Conservation (phyloP, 345 rosid species). For the Syzygium jambos region DNA sequence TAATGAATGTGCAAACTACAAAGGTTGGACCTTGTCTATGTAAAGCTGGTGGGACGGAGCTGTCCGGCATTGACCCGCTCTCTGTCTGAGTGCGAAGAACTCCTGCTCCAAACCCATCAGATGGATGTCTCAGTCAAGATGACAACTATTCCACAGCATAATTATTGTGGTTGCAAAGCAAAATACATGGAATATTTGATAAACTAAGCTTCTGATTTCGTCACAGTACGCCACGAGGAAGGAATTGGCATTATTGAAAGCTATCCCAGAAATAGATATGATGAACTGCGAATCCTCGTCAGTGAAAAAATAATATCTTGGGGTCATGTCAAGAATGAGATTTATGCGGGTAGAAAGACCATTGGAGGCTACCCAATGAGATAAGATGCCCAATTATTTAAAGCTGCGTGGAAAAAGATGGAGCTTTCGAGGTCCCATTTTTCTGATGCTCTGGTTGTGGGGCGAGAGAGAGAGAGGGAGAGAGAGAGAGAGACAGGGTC, state of each 20-base stretch:
- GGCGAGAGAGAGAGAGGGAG: background rate
- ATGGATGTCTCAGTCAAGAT: background rate
- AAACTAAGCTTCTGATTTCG: background rate
- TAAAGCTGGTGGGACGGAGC: background rate
- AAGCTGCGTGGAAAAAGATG: background rate
- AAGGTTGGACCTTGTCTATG: background rate
- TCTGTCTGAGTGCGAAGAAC: background rate
- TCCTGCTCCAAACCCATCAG: background rate
- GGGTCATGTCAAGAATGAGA: background rate
- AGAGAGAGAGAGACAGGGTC: background rate
- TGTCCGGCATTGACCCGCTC: background rate
- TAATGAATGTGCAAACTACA: background rate
- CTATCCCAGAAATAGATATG: background rate
- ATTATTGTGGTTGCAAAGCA: background rate
- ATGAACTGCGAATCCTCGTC: background rate
- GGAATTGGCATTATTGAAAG: background rate
- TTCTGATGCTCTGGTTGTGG: background rate
- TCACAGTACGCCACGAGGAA: background rate
- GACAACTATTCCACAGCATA: background rate
- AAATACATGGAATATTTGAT: background rate
- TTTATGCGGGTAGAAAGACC: background rate
- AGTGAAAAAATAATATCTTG: background rate
- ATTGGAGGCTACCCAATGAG: background rate
- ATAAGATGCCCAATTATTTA: conserved; percentile 4
- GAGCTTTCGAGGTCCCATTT: background rate